Evolutionary conservation across 495 filamentous ascomycete species (phyloP).

Genomic region (Cryomyces antarcticus): DNA sequence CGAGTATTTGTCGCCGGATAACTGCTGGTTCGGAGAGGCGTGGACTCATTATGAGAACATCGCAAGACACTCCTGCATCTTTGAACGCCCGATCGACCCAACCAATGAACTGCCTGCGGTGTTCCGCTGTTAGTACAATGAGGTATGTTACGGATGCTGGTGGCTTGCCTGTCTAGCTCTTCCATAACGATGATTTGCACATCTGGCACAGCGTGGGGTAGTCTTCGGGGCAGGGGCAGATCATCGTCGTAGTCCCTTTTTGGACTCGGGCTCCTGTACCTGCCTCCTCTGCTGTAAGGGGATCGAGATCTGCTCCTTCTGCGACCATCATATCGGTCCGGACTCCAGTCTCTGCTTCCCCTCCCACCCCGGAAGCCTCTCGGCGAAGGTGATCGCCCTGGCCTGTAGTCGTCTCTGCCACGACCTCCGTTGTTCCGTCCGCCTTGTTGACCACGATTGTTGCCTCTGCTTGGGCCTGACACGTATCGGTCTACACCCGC

Average conservation of each 20-base stretch:
- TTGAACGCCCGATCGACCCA: conserved; percentile 64
- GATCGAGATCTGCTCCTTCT: conserved; percentile 27
- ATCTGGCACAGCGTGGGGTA: conserved; percentile 64
- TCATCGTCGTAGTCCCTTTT: conserved; percentile 36
- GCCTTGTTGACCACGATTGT: not conserved
- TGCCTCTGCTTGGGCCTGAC: not conserved
- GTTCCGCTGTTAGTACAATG: not conserved
- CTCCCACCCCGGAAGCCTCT: conserved; percentile 39
- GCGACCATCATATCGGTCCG: conserved; percentile 34
- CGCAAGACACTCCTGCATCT: conserved; percentile 45
- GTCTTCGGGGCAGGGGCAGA: conserved; percentile 51
- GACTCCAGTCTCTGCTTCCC: conserved; percentile 28
- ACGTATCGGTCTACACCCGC: too few species aligned
- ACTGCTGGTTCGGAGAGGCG: conserved; percentile 56
- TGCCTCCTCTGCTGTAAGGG: conserved; percentile 23
- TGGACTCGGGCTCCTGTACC: conserved; percentile 53
- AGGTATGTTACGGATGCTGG: not conserved
- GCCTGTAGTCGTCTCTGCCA: conserved; percentile 38
- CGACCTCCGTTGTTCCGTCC: conserved; percentile 10
- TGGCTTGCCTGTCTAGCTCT: conserved; percentile 46
- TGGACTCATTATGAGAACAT: conserved; percentile 59
- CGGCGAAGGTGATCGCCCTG: conserved; percentile 40
- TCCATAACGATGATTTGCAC: conserved; percentile 73
- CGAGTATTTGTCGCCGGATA: conserved; percentile 64
- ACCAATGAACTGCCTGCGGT: conserved; percentile 46